phyloP scores from a whole-genome alignment of 371 early-diverging fungal species.

The Actinomortierella wolfii region DNA sequence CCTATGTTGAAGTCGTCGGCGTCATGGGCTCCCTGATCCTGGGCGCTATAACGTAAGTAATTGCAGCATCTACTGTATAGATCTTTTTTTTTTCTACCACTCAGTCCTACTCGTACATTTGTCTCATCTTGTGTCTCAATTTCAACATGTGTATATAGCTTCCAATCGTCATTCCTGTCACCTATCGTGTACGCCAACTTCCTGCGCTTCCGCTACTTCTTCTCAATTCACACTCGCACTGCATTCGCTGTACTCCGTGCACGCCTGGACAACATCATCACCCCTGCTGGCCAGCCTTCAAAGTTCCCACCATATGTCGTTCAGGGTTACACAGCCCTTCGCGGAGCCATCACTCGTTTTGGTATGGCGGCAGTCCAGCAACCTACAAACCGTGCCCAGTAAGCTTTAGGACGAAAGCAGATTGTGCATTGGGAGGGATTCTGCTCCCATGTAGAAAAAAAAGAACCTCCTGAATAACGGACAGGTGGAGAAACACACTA shows the following conservation, averaged over 20 bases:
- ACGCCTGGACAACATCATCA: constrained; percentile 55
- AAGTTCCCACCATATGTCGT: constrained; percentile 62
- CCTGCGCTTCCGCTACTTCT: constrained; percentile 83
- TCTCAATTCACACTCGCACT: constrained; percentile 69
- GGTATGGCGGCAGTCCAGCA: constrained; percentile 62
- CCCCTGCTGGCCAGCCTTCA: constrained; percentile 60
- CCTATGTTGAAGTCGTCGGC: constrained; percentile 78
- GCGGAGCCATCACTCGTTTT: constrained; percentile 58
- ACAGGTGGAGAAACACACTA: too few relatives aligned
- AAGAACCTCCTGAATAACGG: too few relatives aligned
- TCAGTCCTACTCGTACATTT: too few relatives aligned
- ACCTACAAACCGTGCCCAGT: constrained; percentile 41
- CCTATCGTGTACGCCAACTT: constrained; percentile 84
- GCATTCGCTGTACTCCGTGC: constrained; percentile 63
- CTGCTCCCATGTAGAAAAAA: too few relatives aligned
- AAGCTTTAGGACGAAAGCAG: neutral
- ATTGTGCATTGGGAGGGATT: too few relatives aligned
- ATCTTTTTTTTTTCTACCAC: neutral
- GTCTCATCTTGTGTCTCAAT: too few relatives aligned
- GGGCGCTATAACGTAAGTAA: constrained; percentile 64
- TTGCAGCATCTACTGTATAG: constrained; percentile 1
- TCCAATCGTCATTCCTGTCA: constrained; percentile 73
- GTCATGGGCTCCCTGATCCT: constrained; percentile 75
- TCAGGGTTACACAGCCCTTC: constrained; percentile 57
- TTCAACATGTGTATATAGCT: too few relatives aligned